Evolutionary conservation across 2,329 filamentous ascomycete species (phyloP), one percentile per base, ranked within the genome.

Genomic region (Talaromyces funiculosus): DNA sequence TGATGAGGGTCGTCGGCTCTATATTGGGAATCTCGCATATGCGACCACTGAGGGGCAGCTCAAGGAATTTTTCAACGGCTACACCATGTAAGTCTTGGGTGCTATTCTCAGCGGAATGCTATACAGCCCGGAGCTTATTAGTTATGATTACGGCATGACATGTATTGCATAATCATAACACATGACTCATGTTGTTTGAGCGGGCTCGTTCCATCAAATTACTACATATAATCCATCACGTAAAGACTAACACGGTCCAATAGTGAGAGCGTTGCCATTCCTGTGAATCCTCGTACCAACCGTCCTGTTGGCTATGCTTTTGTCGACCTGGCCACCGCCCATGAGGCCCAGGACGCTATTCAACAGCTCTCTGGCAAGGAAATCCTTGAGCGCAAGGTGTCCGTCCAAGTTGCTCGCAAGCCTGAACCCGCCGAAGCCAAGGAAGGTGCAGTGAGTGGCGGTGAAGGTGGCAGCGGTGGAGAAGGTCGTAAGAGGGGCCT

Each of bases 31-130:
- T 86, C 90, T 99, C 87, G 94, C 94, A 75, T 99, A 99, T 81
- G 92, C 93, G 88, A 97, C 94, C 88, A 96, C 92, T 80, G 94
- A 97, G 90, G 94, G 90, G 89, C 92, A 97, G 88, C 91, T 99
- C 86, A 96, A 95, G 86, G 90, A 94, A 73, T 99, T 99, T 86
- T 99, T 99, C 89, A 93, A 94, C 86, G 90, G 88, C 81, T 97
- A 96, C 86, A 89, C 94, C 84, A 91, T 99, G 94, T 99, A 86
- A 86, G 93, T 90, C 12, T 35, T 4, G 5, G n/a, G 29, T 47
- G 24, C 16, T 29, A 29, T 29, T 29, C 3, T 29, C 29, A n/a
- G 43, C n/a, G 3, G 16, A 29, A 47, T 47, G 22, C 24, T 20
- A 18, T 35, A 51, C 29, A 35, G 16, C 8, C 47, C 7, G 16